Evolutionary conservation across 176 grass and related monocot species (phyloP).

Genomic region (Phragmites australis): DNA sequence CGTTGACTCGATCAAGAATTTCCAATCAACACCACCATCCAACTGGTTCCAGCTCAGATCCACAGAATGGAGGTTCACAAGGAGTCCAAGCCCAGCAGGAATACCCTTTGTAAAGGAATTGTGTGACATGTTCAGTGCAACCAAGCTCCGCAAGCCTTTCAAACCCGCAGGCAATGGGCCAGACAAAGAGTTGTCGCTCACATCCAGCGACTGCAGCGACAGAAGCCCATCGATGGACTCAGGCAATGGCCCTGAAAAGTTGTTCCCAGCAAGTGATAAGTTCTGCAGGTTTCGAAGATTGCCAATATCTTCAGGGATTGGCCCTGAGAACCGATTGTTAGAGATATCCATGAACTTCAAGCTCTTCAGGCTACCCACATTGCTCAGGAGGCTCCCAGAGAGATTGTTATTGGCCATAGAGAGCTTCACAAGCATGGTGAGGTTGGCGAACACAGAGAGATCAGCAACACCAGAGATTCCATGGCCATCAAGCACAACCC

Average conservation of each 20-base stretch:
- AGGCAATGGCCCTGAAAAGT: constrained; percentile 78
- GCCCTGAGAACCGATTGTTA: constrained; percentile 67
- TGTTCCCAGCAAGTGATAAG: constrained; percentile 75
- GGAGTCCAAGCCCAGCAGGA: constrained; percentile 63
- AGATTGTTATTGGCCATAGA: constrained; percentile 88
- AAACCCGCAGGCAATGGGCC: constrained; percentile 55
- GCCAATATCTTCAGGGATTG: constrained; percentile 60
- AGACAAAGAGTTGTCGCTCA: constrained; percentile 71
- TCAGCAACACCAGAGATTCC: constrained; percentile 70
- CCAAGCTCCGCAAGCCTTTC: constrained; percentile 69
- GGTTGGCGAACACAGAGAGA: constrained; percentile 80
- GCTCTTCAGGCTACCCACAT: constrained; percentile 63
- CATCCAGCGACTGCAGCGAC: constrained; percentile 80
- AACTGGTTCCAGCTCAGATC: constrained; percentile 93
- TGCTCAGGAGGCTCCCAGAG: constrained; percentile 64
- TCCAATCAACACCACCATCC: constrained; percentile 87
- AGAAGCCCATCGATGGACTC: constrained; percentile 64
- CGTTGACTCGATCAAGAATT: constrained; percentile 82
- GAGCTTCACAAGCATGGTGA: constrained; percentile 78
- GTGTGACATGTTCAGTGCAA: constrained; percentile 65
- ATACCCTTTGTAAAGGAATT: constrained; percentile 86
- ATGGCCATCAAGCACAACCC: constrained; percentile 77
- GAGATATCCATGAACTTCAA: constrained; percentile 86
- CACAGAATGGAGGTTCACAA: constrained; percentile 65
- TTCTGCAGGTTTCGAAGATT: constrained; percentile 79